Evolutionary conservation across 257 asterid species (phyloP), one percentile per base, ranked within the genome.

Genomic region (Handroanthus guayacan): DNA sequence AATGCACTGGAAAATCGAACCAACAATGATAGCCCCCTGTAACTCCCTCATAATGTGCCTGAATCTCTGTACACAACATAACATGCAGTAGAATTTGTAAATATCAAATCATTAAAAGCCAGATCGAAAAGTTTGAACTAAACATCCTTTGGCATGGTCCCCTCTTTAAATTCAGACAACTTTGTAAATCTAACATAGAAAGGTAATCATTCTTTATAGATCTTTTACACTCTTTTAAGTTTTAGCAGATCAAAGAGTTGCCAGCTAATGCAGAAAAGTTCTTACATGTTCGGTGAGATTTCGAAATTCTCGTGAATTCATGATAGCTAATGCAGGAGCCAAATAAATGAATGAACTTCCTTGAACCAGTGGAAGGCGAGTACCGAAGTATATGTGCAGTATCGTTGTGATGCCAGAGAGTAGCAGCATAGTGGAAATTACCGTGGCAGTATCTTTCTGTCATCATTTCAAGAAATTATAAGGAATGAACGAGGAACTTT

Each of bases 341-440:
- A 92, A 86, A 85, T 87, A 93, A 74, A 91, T 97, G 82, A 95
- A 93, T 5, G 99, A 95, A 80, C 99, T 93, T 84, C 99, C 99
- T 84, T 95, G 99, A 82, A 95, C 96, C 81, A 95, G 77, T 3
- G 99, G 99, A 50, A 95, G 97, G 12, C 98, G 93, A 69, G 97
- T 91, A 69, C 97, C 99, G 74, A 95, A 88, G 79, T 76, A 87
- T 41, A 92, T 69, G 74, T 95, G 96, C 79, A 95, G 75, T 84
- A 93, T 81, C 9, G 98, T 92, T 69, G 97, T 88, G 80, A 91
- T 76, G 68, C 99, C 99, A 47, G 99, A 89, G 11, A 95, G 82
- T 57, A 95, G 89, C 79, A 95, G 85, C 97, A 89, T 90, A 51
- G 99, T 95, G 62, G 99, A 95, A 84, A 93, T 90, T 68, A 93